Conservation (phyloP, 78 protist species). For the Speleostelium caveatum region DNA sequence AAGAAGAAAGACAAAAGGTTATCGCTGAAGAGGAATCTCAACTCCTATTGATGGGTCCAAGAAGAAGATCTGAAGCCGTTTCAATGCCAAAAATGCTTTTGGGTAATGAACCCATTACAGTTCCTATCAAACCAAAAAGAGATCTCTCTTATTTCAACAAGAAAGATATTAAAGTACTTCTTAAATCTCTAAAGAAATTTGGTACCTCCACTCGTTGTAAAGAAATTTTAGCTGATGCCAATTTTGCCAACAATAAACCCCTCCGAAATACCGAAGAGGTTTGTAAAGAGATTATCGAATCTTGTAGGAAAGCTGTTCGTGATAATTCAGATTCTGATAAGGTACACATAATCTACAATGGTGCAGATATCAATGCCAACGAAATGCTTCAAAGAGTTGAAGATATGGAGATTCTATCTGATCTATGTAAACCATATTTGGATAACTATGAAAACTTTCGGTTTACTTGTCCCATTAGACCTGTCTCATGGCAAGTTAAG, state of each 20-base stretch:
- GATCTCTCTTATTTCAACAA: constrained; percentile 45
- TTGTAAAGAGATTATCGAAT: constrained; percentile 54
- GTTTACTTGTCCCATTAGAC: constrained; percentile 47
- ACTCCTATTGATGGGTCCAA: not conserved
- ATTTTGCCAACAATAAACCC: constrained; percentile 10
- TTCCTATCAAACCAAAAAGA: constrained; percentile 22
- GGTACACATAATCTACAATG: constrained; percentile 33
- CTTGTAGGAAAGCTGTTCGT: not conserved
- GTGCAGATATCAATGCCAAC: constrained; percentile 72
- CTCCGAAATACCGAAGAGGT: constrained; percentile 36
- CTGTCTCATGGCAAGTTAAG: constrained; percentile 53
- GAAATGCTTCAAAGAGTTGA: constrained; percentile 75
- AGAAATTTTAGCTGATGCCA: constrained; percentile 35
- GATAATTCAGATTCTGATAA: constrained; percentile 60
- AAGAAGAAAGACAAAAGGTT: constrained; percentile 28
- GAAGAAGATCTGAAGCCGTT: constrained; percentile 12
- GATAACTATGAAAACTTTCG: constrained; percentile 46
- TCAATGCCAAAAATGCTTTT: not conserved
- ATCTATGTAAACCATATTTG: constrained; percentile 24
- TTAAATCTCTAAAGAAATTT: constrained; percentile 62
- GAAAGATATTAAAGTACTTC: constrained; percentile 32
- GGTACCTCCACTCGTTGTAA: constrained; percentile 17
- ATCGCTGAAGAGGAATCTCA: not conserved
- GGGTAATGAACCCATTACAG: constrained; percentile 2
- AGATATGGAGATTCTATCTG: constrained; percentile 58